Base-by-base conservation (phyloP, 208 protist genomes). In the Acanthamoeba royreba region DNA sequence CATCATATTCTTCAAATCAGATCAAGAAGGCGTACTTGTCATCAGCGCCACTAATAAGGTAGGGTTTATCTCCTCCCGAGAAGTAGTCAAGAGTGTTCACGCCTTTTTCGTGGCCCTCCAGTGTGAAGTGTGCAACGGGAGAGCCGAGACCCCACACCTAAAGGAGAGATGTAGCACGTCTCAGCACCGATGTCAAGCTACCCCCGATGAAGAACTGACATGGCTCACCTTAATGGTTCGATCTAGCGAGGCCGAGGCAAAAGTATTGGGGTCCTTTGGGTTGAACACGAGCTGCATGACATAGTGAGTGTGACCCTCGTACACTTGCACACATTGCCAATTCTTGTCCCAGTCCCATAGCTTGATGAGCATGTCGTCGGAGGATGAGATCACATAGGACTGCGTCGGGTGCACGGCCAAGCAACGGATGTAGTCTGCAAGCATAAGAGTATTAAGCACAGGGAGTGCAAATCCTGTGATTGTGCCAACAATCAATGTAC, bases 1-100 rank as follows among this genome's bases (percentile, higher is more conserved):
- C 31, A 79, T 79, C 66, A 79, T 17, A 9, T n/a, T 22, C 13
- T 9, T 9, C 66, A 45, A 45, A 49, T 55, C 40, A 87, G 13
- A 63, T 0, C 9, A 90, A 77, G 28, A n/a, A 45, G 28, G 87
- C 72, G 28, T 22, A 86, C 94, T 93, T 94, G 96, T 99, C 99
- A 94, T 99, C 99, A 35, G 98, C 98, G 17, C 99, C 99, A 53
- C 98, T 98, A 49, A 99, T 97, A 2, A 99, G 95, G 95, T 99
- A 99, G 8, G 99, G 99, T 95, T 99, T 99, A 88, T 99, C 99
- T 81, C 98, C 98, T n/a, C 98, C 98, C 1, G 96, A 96, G 93
- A 99, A 99, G 95, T 99, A 99, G 88, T 99, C 98, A 22, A 99
- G 97, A 94, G 98, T 99, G 96, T 99, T 99, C n/a, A 99, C 98